These are phyloP conservation scores for Zhuliangozyma blackwelliae DNA, from an alignment of 1,139 yeast species.

Conservation along the genomic window DNA sequence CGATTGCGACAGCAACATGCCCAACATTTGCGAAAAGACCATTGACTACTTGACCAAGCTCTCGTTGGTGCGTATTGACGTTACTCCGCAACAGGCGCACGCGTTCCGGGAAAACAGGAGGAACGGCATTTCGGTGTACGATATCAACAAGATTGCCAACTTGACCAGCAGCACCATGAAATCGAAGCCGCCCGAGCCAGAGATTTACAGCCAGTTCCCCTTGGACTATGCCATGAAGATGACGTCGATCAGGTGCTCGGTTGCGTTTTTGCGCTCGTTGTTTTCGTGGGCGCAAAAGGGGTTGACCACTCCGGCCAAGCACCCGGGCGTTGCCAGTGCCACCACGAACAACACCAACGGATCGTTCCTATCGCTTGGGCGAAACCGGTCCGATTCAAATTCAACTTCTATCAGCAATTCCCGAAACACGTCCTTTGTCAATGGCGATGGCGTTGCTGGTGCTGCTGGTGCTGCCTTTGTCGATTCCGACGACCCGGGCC, in stretches of 20 bases:
- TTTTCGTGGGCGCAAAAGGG: slow-evolving; percentile 89
- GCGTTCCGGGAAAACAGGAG: slow-evolving; percentile 61
- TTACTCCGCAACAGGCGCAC: slow-evolving; percentile 62
- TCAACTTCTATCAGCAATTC: slow-evolving; percentile 24
- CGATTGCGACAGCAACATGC: slow-evolving; percentile 84
- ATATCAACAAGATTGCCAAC: slow-evolving; percentile 67
- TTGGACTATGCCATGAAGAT: slow-evolving; percentile 81
- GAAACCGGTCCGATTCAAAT: slow-evolving; percentile 41
- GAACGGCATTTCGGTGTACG: slow-evolving; percentile 68
- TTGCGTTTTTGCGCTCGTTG: slow-evolving; percentile 76
- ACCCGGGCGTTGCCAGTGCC: not conserved
- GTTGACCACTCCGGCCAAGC: slow-evolving; percentile 14
- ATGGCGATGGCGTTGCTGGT: slow-evolving; percentile 13
- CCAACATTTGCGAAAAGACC: slow-evolving; percentile 80
- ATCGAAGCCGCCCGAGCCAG: slow-evolving; percentile 62
- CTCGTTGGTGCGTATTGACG: slow-evolving; percentile 69
- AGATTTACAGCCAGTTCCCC: slow-evolving; percentile 54
- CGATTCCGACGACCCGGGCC: slow-evolving; percentile 71
- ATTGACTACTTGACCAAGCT: slow-evolving; percentile 74
- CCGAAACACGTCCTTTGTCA: slow-evolving; percentile 31
- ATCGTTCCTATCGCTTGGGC: slow-evolving; percentile 18
- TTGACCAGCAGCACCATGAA: slow-evolving; percentile 65
- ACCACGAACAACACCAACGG: slow-evolving; percentile 10
- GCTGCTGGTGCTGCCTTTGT: not conserved
- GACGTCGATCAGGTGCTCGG: slow-evolving; percentile 74